phyloP scores from a whole-genome alignment of 2,329 filamentous ascomycete genomes.

The Scortechinia acanthostroma region DNA sequence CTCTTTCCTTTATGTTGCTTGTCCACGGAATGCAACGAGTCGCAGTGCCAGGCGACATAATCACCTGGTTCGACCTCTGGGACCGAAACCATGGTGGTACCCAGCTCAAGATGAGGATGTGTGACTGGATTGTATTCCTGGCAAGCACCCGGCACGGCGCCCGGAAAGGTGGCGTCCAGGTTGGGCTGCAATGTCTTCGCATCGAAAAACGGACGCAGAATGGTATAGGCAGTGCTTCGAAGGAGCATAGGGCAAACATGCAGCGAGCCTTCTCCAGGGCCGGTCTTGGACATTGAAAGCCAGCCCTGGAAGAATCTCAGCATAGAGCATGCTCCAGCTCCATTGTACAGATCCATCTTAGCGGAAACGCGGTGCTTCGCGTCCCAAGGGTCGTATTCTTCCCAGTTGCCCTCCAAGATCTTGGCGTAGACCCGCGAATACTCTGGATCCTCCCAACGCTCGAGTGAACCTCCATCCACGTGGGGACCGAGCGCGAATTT shows the following conservation, averaged over 20 bases:
- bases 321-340: conserved; percentile 74
- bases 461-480: conserved; percentile 67
- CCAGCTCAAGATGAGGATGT: conserved; percentile 58
- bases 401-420: conserved; percentile 72
- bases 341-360: conserved; percentile 70
- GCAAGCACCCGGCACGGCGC: conserved; percentile 40
- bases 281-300: conserved; percentile 71
- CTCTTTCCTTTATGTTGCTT: conserved; percentile 61
- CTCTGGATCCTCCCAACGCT: conserved; percentile 66
- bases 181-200: neutral
- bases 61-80: conserved; percentile 59
- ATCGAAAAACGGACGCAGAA: conserved; percentile 78
- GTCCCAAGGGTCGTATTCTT: conserved; percentile 77
- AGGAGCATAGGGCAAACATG: conserved; percentile 73
- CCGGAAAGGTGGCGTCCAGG: neutral
- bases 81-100: conserved; percentile 56
- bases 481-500: conserved; percentile 69
- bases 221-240: conserved; percentile 70
- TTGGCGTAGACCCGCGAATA: conserved; percentile 69
- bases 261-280: conserved; percentile 71
- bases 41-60: conserved; percentile 58
- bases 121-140: conserved; percentile 54
- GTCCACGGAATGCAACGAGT: conserved; percentile 67
- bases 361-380: conserved; percentile 61
- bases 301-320: conserved; percentile 89